phyloP scores from a whole-genome alignment of 2,329 filamentous ascomycete genomes.

The Monosporascus sp. region DNA sequence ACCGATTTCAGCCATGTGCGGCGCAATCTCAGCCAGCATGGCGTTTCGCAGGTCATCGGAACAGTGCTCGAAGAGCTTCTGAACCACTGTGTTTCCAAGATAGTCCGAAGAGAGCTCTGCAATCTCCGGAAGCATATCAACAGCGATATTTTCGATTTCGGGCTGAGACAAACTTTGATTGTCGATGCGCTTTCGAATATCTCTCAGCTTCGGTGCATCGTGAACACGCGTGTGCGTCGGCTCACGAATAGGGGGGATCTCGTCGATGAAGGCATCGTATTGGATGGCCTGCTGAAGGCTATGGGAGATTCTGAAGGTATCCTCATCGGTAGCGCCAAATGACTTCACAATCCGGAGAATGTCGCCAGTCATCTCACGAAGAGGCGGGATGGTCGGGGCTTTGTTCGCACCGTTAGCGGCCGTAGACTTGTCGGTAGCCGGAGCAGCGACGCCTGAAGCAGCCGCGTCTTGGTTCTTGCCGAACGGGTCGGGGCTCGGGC shows the following conservation, averaged over 20 bases:
- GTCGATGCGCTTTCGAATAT: constrained; percentile 96
- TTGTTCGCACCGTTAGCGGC: constrained; percentile 32
- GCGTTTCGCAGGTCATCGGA: constrained; percentile 84
- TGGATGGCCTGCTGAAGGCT: constrained; percentile 73
- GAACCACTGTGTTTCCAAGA: constrained; percentile 97
- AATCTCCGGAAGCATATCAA: constrained; percentile 94
- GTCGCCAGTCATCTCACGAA: constrained; percentile 74
- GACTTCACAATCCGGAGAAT: constrained; percentile 82
- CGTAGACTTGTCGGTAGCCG: constrained; percentile 27
- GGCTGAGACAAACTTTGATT: constrained; percentile 80
- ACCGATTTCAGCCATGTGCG: constrained; percentile 92
- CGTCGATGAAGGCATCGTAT: constrained; percentile 66
- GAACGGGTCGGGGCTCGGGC: constrained; percentile 85
- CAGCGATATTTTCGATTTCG: constrained; percentile 88
- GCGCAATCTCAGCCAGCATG: constrained; percentile 83
- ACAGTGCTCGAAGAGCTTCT: constrained; percentile 97
- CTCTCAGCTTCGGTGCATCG: constrained; percentile 88
- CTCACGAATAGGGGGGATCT: constrained; percentile 86
- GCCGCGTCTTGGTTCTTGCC: constrained; percentile 47
- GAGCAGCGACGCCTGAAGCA: constrained; percentile 35
- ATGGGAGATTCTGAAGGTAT: constrained; percentile 63
- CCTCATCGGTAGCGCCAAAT: constrained; percentile 79
- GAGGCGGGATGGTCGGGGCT: constrained; percentile 62
- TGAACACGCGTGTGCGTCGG: constrained; percentile 84
- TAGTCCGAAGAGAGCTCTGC: constrained; percentile 94